These are phyloP conservation scores for Phialophora macrospora DNA, from an alignment of 2,329 filamentous ascomycete species.

Conservation along the genomic window DNA sequence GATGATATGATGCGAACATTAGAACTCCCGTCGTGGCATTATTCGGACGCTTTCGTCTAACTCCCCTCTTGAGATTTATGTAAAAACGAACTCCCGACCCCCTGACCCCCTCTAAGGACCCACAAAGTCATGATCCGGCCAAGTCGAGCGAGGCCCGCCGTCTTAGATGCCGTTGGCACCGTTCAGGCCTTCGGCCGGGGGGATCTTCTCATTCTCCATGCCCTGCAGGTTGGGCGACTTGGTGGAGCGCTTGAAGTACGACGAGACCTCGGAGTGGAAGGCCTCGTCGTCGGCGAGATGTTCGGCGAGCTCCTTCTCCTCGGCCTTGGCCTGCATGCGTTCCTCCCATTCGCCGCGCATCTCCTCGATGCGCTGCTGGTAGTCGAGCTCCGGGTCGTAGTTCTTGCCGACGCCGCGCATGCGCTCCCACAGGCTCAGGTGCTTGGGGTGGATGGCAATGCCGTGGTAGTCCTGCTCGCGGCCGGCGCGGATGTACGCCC, in stretches of 20 bases:
- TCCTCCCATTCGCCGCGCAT: conserved; percentile 67
- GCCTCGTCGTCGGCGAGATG: conserved; percentile 46
- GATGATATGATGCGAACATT: no score
- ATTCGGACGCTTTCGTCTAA: no score
- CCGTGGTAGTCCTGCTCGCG: conserved; percentile 85
- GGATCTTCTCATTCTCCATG: conserved; percentile 33
- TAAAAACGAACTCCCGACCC: no score
- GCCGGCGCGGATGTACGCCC: conserved; percentile 81
- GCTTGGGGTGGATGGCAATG: conserved; percentile 85
- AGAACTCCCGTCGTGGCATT: no score
- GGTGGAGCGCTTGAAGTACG: conserved; percentile 59
- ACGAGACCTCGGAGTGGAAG: conserved; percentile 57
- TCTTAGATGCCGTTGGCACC: conserved; percentile 19
- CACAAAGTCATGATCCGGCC: not conserved
- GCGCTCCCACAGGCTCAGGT: conserved; percentile 88
- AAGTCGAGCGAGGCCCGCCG: not conserved
- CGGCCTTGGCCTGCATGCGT: conserved; percentile 55
- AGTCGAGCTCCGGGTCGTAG: conserved; percentile 83
- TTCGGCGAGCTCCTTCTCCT: conserved; percentile 50
- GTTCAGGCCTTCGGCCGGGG: conserved; percentile 23
- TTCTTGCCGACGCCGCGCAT: conserved; percentile 75
- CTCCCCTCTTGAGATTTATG: no score
- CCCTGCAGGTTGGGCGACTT: conserved; percentile 36
- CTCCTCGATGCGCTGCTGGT: conserved; percentile 81
- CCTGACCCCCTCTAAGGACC: no score